Evolutionary conservation across 1,284 basidiomycete species (phyloP), one percentile per base, ranked within the genome.

Genomic region (Ceratobasidium sp.): DNA sequence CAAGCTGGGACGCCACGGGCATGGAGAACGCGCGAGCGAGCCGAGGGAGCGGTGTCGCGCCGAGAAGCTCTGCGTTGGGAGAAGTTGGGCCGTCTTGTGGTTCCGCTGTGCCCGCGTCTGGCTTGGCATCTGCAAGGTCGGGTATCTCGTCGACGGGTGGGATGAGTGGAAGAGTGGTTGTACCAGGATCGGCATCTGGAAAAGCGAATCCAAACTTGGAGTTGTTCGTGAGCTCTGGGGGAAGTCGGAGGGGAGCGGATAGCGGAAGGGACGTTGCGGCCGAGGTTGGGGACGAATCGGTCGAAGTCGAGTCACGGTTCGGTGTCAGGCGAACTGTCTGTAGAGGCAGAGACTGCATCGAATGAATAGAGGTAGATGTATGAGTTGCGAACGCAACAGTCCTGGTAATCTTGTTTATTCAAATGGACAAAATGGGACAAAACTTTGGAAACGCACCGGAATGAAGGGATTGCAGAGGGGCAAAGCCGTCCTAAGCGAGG

Each of bases 1-100:
- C 48, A 12, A 92, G 85, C 79, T 92, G 90, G 1, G 87, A 87
- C 32, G 90, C 85, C 16, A 89, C 80, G 55, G 92, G 92, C 83
- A 88, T 86, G 14, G 91, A 91, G 76, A 89, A 87, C 8, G 89
- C 87, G 73, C 92, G 85, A 59, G 89, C 87, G 58, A 91, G 84
- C 46, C 84, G 85, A 58, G 87, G 87, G 1, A 75, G 48, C 2
- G 61, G 62, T 0, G 57, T 43, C 30, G 74, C 61, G 21, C 72
- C 65, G 45, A 59, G 72, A 39, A 61, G 43, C 30, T 62, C 58
- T 50, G 52, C 57, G 45, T 39, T 69, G 53, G 75, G 73, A 48
- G 58, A 67, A 60, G 61, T 65, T 10, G 74, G 73, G 30, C 58
- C 23, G 16, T 74, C 69, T 26, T 71, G 62, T 43, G 72, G 74